Conservation (phyloP, 805 yeast species). For the Metschnikowia baotianmanensis region DNA sequence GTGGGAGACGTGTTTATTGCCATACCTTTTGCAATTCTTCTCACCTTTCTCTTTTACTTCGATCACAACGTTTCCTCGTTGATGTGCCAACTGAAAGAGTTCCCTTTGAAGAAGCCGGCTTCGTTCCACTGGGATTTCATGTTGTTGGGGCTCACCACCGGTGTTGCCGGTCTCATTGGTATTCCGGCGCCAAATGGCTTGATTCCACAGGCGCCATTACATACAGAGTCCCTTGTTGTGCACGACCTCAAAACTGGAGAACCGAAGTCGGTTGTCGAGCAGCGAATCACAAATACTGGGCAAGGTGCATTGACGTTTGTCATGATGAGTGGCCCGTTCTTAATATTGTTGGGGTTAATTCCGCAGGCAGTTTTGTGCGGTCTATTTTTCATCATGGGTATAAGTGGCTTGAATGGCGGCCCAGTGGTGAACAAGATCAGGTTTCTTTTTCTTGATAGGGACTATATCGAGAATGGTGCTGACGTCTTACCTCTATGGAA, state of each 20-base stretch:
- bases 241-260: slow-evolving; percentile 38
- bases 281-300: slow-evolving; percentile 74
- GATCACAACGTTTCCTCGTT: slow-evolving; percentile 94
- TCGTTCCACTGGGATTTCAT: slow-evolving; percentile 92
- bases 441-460: slow-evolving; percentile 59
- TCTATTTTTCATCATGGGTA: slow-evolving; percentile 89
- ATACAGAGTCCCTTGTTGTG: slow-evolving; percentile 73
- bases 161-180: slow-evolving; percentile 82
- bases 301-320: slow-evolving; percentile 85
- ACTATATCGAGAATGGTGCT: slow-evolving; percentile 34
- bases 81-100: slow-evolving; percentile 85
- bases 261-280: slow-evolving; percentile 73
- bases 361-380: slow-evolving; percentile 96
- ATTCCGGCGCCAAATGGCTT: slow-evolving; percentile 96
- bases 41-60: slow-evolving; percentile 84
- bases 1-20: slow-evolving; percentile 84
- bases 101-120: slow-evolving; percentile 80
- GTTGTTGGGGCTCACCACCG: slow-evolving; percentile 81
- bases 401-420: slow-evolving; percentile 70
- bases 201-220: slow-evolving; percentile 96
- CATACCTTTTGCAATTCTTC: slow-evolving; percentile 83
- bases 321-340: slow-evolving; percentile 85
- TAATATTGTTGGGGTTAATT: slow-evolving; percentile 73
- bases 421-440: slow-evolving; percentile 61
- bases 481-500: slow-evolving; percentile 35